A percentile compares a stretch with the other conserved stretches of the same genome.
Conservation (phyloP, 768 basidiomycete species). For the Lactarius evosmus region DNA sequence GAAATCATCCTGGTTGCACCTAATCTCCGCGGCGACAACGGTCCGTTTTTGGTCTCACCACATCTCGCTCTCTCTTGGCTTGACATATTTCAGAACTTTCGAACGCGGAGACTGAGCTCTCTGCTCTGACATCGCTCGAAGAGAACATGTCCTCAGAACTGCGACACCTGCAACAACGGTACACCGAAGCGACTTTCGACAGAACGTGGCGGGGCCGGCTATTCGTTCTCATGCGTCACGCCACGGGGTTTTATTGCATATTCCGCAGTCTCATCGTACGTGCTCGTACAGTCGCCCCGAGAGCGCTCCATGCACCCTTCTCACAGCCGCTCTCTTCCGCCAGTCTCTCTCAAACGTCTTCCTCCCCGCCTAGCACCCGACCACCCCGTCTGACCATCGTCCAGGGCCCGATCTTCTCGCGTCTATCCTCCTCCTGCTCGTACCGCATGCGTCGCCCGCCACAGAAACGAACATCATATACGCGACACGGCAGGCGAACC, state of each 20-base stretch:
- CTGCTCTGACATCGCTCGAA: constrained; percentile 23
- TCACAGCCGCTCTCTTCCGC: not conserved
- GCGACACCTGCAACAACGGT: constrained; percentile 17
- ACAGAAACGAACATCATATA: constrained; percentile 37
- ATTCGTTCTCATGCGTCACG: constrained; percentile 24
- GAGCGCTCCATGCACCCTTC: not conserved
- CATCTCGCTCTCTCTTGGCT: not conserved
- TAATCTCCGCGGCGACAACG: constrained; percentile 48
- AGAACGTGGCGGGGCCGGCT: constrained; percentile 22
- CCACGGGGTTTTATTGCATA: constrained; percentile 25
- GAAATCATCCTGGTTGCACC: constrained; percentile 44
- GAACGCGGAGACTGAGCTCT: constrained; percentile 21
- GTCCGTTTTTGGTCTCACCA: constrained; percentile 6
- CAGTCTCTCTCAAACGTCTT: constrained; percentile 56
- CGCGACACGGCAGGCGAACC: constrained; percentile 55
- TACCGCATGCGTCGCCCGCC: constrained; percentile 30
- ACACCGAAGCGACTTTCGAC: constrained; percentile 19
- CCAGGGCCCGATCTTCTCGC: constrained; percentile 46
- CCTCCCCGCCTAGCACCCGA: constrained; percentile 33
- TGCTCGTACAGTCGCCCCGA: not conserved
- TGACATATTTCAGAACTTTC: constrained; percentile 28
- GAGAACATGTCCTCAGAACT: constrained; percentile 24
- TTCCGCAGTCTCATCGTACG: constrained; percentile 39
- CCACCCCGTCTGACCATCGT: constrained; percentile 30
- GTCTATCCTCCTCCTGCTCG: constrained; percentile 40